Percentiles rank a stretch among this genome's conserved stretches.
phyloP scores from a whole-genome alignment of 176 grass and related monocot genomes.

The Dendrocalamus sinicus region DNA sequence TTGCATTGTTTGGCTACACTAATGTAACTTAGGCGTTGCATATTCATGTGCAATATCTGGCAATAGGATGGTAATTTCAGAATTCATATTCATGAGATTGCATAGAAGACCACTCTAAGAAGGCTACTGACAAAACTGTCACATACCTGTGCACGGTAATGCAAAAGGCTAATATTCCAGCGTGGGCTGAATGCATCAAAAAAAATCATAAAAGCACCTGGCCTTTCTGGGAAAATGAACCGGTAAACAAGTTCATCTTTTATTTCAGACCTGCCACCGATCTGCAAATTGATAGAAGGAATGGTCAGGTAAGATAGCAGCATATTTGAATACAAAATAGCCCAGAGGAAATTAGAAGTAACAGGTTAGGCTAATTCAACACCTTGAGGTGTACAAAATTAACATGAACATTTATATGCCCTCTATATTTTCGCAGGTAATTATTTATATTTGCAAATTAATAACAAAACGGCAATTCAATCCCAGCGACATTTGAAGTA shows the following conservation, averaged over 20 bases:
- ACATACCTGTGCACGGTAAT: slow-evolving; percentile 88
- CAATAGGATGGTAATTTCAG: neutral
- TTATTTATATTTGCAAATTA: neutral
- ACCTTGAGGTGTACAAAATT: neutral
- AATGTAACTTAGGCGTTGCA: neutral
- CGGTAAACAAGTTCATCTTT: slow-evolving; percentile 82
- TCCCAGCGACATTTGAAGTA: slow-evolving; percentile 15
- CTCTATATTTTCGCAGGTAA: neutral
- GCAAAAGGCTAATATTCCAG: slow-evolving; percentile 98
- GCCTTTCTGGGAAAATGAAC: slow-evolving; percentile 94
- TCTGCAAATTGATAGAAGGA: slow-evolving; percentile 53
- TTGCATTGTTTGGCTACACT: neutral
- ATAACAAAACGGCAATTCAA: neutral
- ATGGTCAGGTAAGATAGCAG: neutral
- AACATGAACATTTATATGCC: neutral
- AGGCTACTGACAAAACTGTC: neutral
- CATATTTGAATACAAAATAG: slow-evolving; percentile 6
- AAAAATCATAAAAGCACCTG: slow-evolving; percentile 86
- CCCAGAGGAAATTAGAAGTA: neutral
- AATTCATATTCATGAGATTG: neutral
- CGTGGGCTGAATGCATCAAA: slow-evolving; percentile 83
- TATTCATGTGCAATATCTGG: neutral
- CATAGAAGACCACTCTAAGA: slow-evolving; percentile 19
- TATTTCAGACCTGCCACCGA: slow-evolving; percentile 88
- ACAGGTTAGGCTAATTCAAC: neutral